Percentiles rank a stretch among this genome's conserved stretches.
Evolutionary conservation across 1,139 yeast species (phyloP).

Genomic region (Nakaseomyces uthaithaninus): DNA sequence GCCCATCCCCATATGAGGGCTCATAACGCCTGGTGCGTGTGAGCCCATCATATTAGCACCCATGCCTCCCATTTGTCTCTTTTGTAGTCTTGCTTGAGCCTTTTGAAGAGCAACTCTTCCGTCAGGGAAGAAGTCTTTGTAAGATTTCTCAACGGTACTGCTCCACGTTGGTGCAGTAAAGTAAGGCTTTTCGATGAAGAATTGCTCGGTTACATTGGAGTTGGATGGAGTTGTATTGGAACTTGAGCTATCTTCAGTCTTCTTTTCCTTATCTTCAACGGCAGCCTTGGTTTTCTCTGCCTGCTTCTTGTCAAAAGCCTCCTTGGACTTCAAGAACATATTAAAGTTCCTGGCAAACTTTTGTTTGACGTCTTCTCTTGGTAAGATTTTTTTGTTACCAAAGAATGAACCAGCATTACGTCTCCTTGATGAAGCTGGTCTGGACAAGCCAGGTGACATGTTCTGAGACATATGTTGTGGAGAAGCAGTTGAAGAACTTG

Average conservation of each 20-base stretch:
- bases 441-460: slow-evolving; percentile 7
- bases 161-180: slow-evolving; percentile 79
- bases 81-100: slow-evolving; percentile 28
- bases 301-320: slow-evolving; percentile 31
- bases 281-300: slow-evolving; percentile 10
- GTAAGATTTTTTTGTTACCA: slow-evolving; percentile 39
- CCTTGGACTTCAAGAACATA: slow-evolving; percentile 40
- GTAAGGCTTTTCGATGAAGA: slow-evolving; percentile 54
- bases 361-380: slow-evolving; percentile 31
- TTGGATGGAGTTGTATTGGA: background rate
- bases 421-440: slow-evolving; percentile 23
- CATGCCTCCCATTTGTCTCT: slow-evolving; percentile 29
- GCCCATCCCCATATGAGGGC: slow-evolving; percentile 18
- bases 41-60: slow-evolving; percentile 12
- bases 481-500: slow-evolving; percentile 9
- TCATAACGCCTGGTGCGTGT: slow-evolving; percentile 19
- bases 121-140: slow-evolving; percentile 41
- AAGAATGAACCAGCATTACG: slow-evolving; percentile 26
- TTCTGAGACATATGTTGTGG: slow-evolving; percentile 10
- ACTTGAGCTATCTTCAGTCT: background rate
- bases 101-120: slow-evolving; percentile 25
- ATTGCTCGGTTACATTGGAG: slow-evolving; percentile 28
- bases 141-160: slow-evolving; percentile 47
- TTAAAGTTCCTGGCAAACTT: slow-evolving; percentile 46
- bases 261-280: slow-evolving; percentile 12